phyloP scores from a whole-genome alignment of 768 basidiomycete species.

The Rhodosporidiobolus sp. region DNA sequence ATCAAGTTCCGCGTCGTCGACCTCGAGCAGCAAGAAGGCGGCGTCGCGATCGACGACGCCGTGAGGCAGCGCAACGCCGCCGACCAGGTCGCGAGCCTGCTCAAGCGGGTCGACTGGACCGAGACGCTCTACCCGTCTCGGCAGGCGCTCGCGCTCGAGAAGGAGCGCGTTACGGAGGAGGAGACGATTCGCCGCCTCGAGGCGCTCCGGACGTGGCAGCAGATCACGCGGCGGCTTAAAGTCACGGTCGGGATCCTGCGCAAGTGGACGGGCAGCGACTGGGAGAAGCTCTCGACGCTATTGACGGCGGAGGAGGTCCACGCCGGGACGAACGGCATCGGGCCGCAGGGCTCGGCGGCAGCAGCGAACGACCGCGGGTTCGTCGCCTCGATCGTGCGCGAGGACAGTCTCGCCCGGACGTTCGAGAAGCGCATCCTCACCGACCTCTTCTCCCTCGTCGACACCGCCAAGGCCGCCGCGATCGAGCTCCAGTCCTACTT shows the following conservation, averaged over 20 bases:
- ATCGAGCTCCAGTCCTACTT: conserved; percentile 73
- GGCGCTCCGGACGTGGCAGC: conserved; percentile 86
- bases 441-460: conserved; percentile 78
- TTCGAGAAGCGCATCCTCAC: conserved; percentile 72
- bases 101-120: conserved; percentile 40
- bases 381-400: conserved; percentile 88
- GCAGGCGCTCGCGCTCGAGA: conserved; percentile 53
- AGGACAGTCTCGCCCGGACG: conserved; percentile 89
- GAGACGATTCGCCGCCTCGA: conserved; percentile 75
- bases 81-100: conserved; percentile 41
- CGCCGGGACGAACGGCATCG: neutral
- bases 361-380: conserved; percentile 73
- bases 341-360: conserved; percentile 42
- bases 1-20: conserved; percentile 64
- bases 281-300: conserved; percentile 79
- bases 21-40: conserved; percentile 20
- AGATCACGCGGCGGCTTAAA: conserved; percentile 78
- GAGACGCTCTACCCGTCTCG: conserved; percentile 43
- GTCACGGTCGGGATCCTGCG: conserved; percentile 75
- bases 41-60: conserved; percentile 4
- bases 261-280: conserved; percentile 90
- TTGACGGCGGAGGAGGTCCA: conserved; percentile 61
- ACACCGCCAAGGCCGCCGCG: conserved; percentile 79
- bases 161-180: conserved; percentile 56
- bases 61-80: conserved; percentile 34